These are phyloP conservation scores for Aspergillus panamensis DNA, from an alignment of 495 filamentous ascomycete species.

Conservation along the genomic window DNA sequence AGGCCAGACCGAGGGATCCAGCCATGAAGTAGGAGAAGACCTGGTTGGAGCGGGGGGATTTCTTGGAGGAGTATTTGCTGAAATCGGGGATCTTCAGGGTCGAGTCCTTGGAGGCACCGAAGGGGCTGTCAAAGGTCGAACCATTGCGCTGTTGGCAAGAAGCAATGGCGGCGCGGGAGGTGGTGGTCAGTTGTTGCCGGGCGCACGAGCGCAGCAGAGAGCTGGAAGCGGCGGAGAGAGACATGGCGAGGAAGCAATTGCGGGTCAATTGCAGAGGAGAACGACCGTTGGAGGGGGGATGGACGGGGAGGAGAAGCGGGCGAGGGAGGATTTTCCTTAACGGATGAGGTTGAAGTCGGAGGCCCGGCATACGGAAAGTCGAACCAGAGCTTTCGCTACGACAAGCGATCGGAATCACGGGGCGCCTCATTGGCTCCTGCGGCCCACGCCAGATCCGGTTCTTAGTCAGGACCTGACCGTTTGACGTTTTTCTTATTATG, in stretches of 20 bases:
- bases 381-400: constrained; percentile 46
- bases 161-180: constrained; percentile 44
- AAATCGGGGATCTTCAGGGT: constrained; percentile 84
- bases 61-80: constrained; percentile 75
- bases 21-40: constrained; percentile 98
- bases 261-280: constrained; percentile 38
- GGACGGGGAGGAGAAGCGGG: constrained; percentile 25
- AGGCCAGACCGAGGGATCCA: constrained; percentile 85
- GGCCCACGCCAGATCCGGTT: constrained; percentile 16
- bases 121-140: constrained; percentile 51
- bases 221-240: constrained; percentile 47
- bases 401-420: constrained; percentile 47
- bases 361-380: constrained; percentile 33
- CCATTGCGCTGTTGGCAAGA: constrained; percentile 49
- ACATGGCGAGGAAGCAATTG: constrained; percentile 43
- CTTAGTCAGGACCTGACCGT: constrained; percentile 12
- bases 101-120: constrained; percentile 41
- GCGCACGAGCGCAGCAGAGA: constrained; percentile 50
- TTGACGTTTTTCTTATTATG: not conserved
- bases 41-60: constrained; percentile 62
- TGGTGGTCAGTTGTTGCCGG: constrained; percentile 45
- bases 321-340: constrained; percentile 31
- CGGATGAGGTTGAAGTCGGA: constrained; percentile 38
- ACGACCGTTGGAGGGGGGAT: constrained; percentile 24
- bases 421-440: constrained; percentile 40